These are phyloP conservation scores for Podospora sp. DNA, from an alignment of 495 filamentous ascomycete genomes.

Conservation along the genomic window DNA sequence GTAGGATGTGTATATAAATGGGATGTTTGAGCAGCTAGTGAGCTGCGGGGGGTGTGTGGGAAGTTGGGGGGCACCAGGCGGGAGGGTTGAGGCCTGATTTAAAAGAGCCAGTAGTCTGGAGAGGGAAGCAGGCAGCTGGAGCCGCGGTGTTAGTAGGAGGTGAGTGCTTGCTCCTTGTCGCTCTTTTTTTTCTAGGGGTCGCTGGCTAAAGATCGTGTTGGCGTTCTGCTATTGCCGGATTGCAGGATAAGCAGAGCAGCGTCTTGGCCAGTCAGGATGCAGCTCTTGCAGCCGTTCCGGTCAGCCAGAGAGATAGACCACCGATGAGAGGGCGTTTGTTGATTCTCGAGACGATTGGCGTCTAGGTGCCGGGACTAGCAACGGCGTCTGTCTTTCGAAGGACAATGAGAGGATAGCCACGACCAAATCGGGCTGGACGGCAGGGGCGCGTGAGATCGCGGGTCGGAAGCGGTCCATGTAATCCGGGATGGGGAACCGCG, in stretches of 20 bases:
- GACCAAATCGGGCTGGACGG: constrained; percentile 19
- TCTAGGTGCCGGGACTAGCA: constrained; percentile 22
- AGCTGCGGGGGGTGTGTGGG: constrained; percentile 6
- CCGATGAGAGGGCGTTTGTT: background rate
- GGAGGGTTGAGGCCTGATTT: constrained; percentile 23
- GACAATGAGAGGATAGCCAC: background rate
- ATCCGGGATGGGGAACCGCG: constrained; percentile 12
- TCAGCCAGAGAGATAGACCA: constrained; percentile 5
- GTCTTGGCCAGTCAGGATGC: constrained; percentile 36
- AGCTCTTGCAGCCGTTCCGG: constrained; percentile 26
- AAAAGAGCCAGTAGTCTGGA: constrained; percentile 13
- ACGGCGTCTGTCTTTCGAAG: background rate
- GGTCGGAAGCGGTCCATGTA: constrained; percentile 30
- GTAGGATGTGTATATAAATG: constrained; percentile 12
- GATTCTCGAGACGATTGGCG: constrained; percentile 21
- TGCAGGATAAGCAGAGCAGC: constrained; percentile 33
- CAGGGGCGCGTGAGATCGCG: constrained; percentile 25
- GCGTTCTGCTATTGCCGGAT: constrained; percentile 26
- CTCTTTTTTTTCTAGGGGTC: background rate
- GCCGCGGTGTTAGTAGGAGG: constrained; percentile 6
- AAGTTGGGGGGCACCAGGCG: constrained; percentile 16
- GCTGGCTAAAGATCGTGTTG: constrained; percentile 10
- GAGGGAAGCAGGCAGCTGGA: constrained; percentile 16
- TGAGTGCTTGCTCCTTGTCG: constrained; percentile 14
- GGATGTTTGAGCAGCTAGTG: constrained; percentile 16